phyloP scores from a whole-genome alignment of 2,329 filamentous ascomycete species.

The Microdochium nivale region DNA sequence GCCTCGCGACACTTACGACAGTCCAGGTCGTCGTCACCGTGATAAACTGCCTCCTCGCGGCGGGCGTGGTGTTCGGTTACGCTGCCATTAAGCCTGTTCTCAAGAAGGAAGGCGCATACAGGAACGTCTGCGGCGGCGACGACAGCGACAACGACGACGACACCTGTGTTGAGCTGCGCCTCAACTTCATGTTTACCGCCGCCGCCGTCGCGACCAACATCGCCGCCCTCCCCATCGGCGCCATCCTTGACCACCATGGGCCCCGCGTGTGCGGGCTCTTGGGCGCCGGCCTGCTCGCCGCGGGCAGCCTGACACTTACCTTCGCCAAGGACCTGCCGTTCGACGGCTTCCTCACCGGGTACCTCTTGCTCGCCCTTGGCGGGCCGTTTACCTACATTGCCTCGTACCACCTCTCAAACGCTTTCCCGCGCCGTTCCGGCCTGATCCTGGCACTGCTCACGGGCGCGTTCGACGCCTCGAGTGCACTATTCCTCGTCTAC shows the following conservation, averaged over 20 bases:
- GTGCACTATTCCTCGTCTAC: conserved; percentile 68
- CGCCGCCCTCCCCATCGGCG: conserved; percentile 75
- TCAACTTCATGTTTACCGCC: conserved; percentile 90
- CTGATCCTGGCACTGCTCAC: conserved; percentile 74
- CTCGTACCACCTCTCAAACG: conserved; percentile 77
- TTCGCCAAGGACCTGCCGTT: conserved; percentile 56
- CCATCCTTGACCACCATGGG: conserved; percentile 74
- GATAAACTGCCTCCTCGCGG: conserved; percentile 66
- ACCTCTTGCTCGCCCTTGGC: conserved; percentile 68
- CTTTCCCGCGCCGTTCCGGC: conserved; percentile 68
- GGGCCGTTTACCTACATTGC: conserved; percentile 78
- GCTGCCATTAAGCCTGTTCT: conserved; percentile 77
- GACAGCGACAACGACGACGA: conserved; percentile 26
- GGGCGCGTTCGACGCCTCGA: conserved; percentile 76
- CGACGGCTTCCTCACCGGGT: conserved; percentile 68
- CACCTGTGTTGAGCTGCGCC: conserved; percentile 46
- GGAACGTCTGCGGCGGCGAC: conserved; percentile 43
- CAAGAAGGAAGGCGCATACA: conserved; percentile 64
- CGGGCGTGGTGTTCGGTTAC: conserved; percentile 77
- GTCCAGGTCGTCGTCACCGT: conserved; percentile 63
- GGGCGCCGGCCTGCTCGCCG: conserved; percentile 57
- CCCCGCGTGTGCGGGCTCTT: conserved; percentile 68
- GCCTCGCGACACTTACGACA: conserved; percentile 19
- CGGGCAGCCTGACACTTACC: conserved; percentile 66
- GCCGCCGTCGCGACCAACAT: conserved; percentile 85